Conservation (phyloP, 2,329 filamentous ascomycete species). For the Nothomitra cinnamomea region DNA sequence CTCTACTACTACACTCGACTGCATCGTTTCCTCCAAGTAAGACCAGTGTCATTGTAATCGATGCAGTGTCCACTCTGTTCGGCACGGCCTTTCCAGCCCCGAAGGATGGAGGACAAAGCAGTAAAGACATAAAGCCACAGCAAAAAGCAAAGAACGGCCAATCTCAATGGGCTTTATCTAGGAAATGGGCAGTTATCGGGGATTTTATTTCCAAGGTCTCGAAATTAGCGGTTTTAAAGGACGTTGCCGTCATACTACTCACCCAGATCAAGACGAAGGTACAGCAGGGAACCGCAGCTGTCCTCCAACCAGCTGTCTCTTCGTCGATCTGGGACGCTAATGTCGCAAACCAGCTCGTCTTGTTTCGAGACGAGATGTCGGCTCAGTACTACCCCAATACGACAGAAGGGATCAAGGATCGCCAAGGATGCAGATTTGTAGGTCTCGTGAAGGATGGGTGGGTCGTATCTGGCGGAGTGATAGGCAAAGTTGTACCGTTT, state of each 20-base stretch:
- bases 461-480: conserved; percentile 20
- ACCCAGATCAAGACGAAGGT: conserved; percentile 75
- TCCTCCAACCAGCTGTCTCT: conserved; percentile 58
- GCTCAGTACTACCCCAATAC: conserved; percentile 8
- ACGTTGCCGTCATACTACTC: conserved; percentile 57
- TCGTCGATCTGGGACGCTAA: conserved; percentile 66
- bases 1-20: conserved; percentile 53
- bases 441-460: conserved; percentile 27
- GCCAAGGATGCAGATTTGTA: conserved; percentile 21
- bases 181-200: conserved; percentile 44
- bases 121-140: conserved; percentile 19
- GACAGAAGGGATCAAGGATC: conserved; percentile 17
- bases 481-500: conserved; percentile 22
- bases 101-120: conserved; percentile 20
- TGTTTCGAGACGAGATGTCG: conserved; percentile 50
- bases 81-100: conserved; percentile 58
- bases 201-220: conserved; percentile 43
- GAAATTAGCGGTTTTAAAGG: conserved; percentile 55
- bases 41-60: conserved; percentile 57
- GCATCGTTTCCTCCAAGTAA: conserved; percentile 40
- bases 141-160: conserved; percentile 24
- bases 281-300: conserved; percentile 45
- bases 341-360: conserved; percentile 52
- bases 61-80: conserved; percentile 60
- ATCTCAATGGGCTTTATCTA: conserved; percentile 29